Evolutionary conservation across 1,139 yeast genomes (phyloP).

Genomic region (Taphrina communis): DNA sequence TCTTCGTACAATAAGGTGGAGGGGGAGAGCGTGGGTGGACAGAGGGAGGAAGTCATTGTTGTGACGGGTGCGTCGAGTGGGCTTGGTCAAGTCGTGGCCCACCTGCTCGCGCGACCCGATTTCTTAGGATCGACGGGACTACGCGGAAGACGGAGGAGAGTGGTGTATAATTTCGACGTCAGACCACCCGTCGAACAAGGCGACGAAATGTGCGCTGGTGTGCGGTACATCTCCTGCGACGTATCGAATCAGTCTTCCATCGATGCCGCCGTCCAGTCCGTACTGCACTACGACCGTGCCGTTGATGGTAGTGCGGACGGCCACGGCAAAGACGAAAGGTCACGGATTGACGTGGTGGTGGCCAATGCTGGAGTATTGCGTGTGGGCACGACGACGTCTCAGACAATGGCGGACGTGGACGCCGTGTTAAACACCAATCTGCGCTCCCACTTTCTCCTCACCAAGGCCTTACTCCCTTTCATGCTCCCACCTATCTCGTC

Average conservation of each 20-base stretch:
- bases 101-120: constrained; percentile 41
- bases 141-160: constrained; percentile 50
- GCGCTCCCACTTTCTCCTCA: constrained; percentile 70
- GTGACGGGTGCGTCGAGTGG: constrained; percentile 86
- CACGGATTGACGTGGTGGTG: constrained; percentile 56
- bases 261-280: neutral
- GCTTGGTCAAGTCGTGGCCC: constrained; percentile 69
- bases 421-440: constrained; percentile 68
- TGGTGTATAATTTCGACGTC: constrained; percentile 71
- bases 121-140: neutral
- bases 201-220: too few relatives aligned
- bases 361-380: constrained; percentile 80
- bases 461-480: constrained; percentile 71
- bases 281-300: neutral
- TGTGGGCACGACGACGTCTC: constrained; percentile 60
- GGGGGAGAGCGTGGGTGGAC: neutral
- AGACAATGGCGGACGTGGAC: constrained; percentile 52
- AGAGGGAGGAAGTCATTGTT: constrained; percentile 61
- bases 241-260: constrained; percentile 57
- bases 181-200: constrained; percentile 11
- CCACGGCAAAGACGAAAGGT: constrained; percentile 55
- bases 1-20: too few relatives aligned
- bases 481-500: constrained; percentile 57
- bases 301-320: neutral
- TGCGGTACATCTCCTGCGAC: constrained; percentile 62